These are phyloP conservation scores for Zanthoxylum bungeanum DNA, from an alignment of 345 rosid genomes.

Conservation along the genomic window DNA sequence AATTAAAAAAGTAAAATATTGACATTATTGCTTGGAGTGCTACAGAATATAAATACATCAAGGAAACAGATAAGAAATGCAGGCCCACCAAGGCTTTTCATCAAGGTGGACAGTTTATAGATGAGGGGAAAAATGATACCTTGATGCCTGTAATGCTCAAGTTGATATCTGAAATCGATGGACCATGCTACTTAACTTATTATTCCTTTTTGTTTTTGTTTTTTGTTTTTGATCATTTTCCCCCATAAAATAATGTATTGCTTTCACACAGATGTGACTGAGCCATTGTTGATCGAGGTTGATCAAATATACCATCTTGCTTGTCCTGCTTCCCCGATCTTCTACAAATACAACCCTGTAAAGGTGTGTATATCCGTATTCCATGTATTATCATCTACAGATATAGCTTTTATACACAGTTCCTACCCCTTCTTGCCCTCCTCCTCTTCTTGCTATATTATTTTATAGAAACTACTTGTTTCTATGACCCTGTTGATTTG, in stretches of 20 bases:
- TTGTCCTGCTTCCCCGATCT: slow-evolving; percentile 96
- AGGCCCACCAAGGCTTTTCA: neutral
- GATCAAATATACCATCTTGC: slow-evolving; percentile 95
- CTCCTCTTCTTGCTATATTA: neutral
- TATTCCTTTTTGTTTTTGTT: neutral
- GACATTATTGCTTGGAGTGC: neutral
- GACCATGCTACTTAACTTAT: neutral
- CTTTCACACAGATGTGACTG: slow-evolving; percentile 69
- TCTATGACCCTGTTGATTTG: neutral
- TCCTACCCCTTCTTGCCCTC: neutral
- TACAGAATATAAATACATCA: no score
- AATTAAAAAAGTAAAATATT: no score
- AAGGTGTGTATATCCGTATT: slow-evolving; percentile 48
- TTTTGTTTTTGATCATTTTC: neutral
- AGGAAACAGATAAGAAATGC: no score
- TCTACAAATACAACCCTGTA: slow-evolving; percentile 96
- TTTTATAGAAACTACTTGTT: neutral
- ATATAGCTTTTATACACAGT: neutral
- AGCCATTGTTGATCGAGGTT: slow-evolving; percentile 82
- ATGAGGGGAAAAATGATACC: neutral
- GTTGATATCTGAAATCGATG: neutral
- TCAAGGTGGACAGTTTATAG: neutral
- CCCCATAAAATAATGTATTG: neutral
- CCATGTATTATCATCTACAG: neutral
- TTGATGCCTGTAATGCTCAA: neutral